Conservation (phyloP, 305 asterid species). For the Solanum hybrid region DNA sequence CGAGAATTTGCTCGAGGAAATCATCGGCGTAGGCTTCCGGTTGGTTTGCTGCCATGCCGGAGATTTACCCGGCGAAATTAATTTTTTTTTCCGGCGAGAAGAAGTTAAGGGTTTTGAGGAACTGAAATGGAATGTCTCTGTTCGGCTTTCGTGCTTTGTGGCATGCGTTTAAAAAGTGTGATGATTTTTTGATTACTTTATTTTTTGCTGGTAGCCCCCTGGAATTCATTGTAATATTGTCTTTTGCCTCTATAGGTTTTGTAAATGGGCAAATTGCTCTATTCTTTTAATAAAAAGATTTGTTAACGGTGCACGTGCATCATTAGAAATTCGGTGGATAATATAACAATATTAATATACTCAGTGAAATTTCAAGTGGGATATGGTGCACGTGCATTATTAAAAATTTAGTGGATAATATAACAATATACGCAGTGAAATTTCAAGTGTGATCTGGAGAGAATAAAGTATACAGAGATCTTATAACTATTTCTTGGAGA, state of each 20-base stretch:
- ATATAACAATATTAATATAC: no score
- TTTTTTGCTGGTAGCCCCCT: background rate
- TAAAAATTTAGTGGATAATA: no score
- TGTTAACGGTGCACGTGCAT: background rate
- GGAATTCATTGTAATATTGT: no score
- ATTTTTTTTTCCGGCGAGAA: conserved; percentile 1
- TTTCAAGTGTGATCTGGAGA: no score
- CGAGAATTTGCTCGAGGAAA: conserved; percentile 71
- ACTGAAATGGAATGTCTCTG: conserved; percentile 12
- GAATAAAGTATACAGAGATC: no score
- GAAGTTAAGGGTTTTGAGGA: background rate
- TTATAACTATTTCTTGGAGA: background rate
- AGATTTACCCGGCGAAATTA: conserved; percentile 1
- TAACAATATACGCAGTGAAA: no score
- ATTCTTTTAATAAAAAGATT: background rate
- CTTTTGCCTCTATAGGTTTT: background rate
- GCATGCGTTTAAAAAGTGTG: conserved; percentile 22
- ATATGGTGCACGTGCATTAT: no score
- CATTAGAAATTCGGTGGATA: background rate
- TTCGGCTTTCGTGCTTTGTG: conserved; percentile 15
- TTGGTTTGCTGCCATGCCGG: conserved; percentile 43
- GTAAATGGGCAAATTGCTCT: background rate
- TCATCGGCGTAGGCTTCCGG: conserved; percentile 62
- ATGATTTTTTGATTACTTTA: conserved; percentile 6
- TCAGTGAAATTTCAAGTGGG: no score